Conservation (phyloP, 73 alveolate species). For the Paramecium caudatum region DNA sequence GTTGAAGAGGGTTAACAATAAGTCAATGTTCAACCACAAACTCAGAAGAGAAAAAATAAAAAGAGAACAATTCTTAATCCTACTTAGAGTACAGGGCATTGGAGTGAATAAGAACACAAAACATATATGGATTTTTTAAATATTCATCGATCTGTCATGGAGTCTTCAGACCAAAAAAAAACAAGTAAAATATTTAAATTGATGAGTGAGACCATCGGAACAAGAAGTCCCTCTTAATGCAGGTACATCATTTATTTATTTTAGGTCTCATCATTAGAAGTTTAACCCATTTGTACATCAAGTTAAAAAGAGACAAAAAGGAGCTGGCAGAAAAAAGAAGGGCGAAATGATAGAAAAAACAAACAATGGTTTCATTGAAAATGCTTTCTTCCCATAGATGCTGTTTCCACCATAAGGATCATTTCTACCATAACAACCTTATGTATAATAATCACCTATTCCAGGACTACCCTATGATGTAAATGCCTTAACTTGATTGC, state of each 20-base stretch:
- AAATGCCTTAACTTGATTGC: neutral
- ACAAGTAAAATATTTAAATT: conserved; percentile 42
- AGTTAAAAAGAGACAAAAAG: conserved; percentile 55
- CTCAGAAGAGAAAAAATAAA: conserved; percentile 37
- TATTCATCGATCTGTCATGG: conserved; percentile 37
- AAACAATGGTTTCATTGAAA: conserved; percentile 30
- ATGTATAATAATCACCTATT: too few species aligned
- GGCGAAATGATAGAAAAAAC: neutral
- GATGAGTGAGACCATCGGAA: conserved; percentile 51
- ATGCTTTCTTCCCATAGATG: conserved; percentile 25
- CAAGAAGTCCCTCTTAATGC: conserved; percentile 51
- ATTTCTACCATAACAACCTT: conserved; percentile 32
- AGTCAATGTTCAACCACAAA: conserved; percentile 1
- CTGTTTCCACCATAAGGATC: conserved; percentile 1
- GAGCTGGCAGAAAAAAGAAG: conserved; percentile 57
- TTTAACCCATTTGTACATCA: conserved; percentile 51
- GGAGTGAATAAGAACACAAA: conserved; percentile 59
- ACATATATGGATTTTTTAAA: conserved; percentile 22
- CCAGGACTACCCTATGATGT: conserved; percentile 20
- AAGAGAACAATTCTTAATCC: conserved; percentile 63
- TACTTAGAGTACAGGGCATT: conserved; percentile 41
- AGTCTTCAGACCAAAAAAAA: conserved; percentile 39
- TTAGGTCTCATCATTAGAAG: conserved; percentile 52
- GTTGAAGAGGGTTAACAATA: neutral
- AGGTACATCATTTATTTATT: conserved; percentile 42